Evolutionary conservation across 2,329 filamentous ascomycete species (phyloP).

Genomic region (Ophiobolus disseminans): DNA sequence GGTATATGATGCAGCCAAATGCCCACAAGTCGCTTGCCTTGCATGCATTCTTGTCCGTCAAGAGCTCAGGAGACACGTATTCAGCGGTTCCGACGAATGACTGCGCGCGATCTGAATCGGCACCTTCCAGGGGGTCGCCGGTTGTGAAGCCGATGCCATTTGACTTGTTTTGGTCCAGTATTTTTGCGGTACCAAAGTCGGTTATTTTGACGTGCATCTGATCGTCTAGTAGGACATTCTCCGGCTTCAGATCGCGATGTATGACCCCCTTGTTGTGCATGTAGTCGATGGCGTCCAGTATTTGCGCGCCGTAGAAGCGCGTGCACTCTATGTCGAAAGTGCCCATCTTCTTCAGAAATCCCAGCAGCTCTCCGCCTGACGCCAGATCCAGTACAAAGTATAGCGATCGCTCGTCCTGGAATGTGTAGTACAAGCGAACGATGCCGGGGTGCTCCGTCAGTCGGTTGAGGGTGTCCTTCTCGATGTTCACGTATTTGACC

Average conservation of each 20-base stretch:
- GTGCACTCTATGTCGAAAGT: constrained; percentile 97
- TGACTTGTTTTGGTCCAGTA: constrained; percentile 67
- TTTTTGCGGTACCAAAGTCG: constrained; percentile 97
- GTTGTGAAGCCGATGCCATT: constrained; percentile 47
- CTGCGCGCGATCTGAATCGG: constrained; percentile 76
- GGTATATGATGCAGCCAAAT: constrained; percentile 97
- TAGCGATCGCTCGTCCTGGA: constrained; percentile 93
- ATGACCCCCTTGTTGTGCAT: constrained; percentile 98
- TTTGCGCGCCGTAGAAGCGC: constrained; percentile 92
- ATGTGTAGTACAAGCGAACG: constrained; percentile 96
- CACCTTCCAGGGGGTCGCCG: constrained; percentile 61
- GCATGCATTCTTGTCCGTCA: constrained; percentile 95
- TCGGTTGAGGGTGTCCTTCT: constrained; percentile 96
- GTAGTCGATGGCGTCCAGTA: constrained; percentile 94
- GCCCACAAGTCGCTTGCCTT: constrained; percentile 98
- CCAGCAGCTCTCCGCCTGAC: constrained; percentile 87
- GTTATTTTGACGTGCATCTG: constrained; percentile 99
- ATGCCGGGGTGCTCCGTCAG: constrained; percentile 96
- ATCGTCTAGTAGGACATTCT: constrained; percentile 93
- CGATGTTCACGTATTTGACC: constrained; percentile 99
- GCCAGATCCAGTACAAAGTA: constrained; percentile 97
- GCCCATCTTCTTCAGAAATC: constrained; percentile 90
- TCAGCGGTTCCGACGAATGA: constrained; percentile 98
- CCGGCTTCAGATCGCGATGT: constrained; percentile 93
- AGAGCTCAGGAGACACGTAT: constrained; percentile 96